phyloP scores from a whole-genome alignment of 2,329 filamentous ascomycete species.

The Talaromyces atroroseus region DNA sequence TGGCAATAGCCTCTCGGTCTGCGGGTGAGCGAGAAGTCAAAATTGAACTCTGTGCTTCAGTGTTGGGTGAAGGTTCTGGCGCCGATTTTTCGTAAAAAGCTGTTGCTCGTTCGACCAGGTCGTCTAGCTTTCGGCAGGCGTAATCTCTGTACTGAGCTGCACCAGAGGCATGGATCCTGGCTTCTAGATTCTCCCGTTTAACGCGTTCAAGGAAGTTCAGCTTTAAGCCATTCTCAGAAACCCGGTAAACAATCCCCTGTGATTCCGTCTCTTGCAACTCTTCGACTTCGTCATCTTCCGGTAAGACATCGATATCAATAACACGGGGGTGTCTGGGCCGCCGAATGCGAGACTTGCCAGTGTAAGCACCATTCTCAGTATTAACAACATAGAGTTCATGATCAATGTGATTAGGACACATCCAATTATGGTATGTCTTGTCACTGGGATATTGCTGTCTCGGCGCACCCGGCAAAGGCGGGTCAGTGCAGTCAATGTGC shows the following conservation, averaged over 20 bases:
- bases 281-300: constrained; percentile 48
- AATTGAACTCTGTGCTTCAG: constrained; percentile 16
- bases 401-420: constrained; percentile 81
- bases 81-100: constrained; percentile 20
- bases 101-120: constrained; percentile 21
- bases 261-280: constrained; percentile 55
- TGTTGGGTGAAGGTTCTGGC: constrained; percentile 18
- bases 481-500: constrained; percentile 89
- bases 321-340: constrained; percentile 45
- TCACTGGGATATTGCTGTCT: constrained; percentile 44
- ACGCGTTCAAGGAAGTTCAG: constrained; percentile 66
- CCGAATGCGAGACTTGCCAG: constrained; percentile 27
- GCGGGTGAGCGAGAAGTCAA: constrained; percentile 22
- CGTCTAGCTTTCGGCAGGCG: constrained; percentile 21
- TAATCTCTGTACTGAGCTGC: constrained; percentile 23
- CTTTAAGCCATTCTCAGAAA: constrained; percentile 61
- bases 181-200: constrained; percentile 37
- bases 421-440: constrained; percentile 66
- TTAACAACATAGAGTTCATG: constrained; percentile 54
- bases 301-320: constrained; percentile 63
- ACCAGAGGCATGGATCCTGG: constrained; percentile 17
- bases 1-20: constrained; percentile 29
- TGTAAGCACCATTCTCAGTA: constrained; percentile 49
- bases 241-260: constrained; percentile 60
- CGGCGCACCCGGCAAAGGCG: constrained; percentile 74